Base-by-base conservation (phyloP, 108 stramenopile species). In the Cyclotella baltica region DNA sequence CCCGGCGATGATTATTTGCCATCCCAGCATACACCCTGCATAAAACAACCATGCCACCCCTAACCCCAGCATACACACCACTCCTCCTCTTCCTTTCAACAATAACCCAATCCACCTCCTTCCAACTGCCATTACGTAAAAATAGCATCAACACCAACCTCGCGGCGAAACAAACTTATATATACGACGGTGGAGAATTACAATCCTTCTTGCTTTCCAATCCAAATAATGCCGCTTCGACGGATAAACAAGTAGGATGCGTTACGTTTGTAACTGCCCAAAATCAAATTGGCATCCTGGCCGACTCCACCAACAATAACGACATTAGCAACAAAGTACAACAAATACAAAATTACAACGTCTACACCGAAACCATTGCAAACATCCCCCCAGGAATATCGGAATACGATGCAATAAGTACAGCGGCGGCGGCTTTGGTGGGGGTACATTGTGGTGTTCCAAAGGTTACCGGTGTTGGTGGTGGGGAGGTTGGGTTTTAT, bases 401-500 rank as follows among this genome's bases (percentile, higher is more conserved):
- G 13, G 86, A 89, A 29, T 61, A 56, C n/a, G 88, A 88, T 62
- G 89, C 88, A 22, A 81, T 90, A 2, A 53, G 83, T 9, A 94
- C 93, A 4, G 83, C 88, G 30, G 75, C 86, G 5, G 79, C 86
- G 18, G 20, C 85, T 4, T 46, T 90, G 35, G 79, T 90, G 25
- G 72, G 83, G 10, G 69, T 94, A 18, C 90, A 92, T 76, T 88
- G 88, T 40, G 89, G 84, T 10, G 66, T 89, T 52, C 86, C 87
- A 1, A 71, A 61, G 58, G 68, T 83, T 30, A 68, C 81, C n/a
- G 62, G 73, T 23, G 83, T 92, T 3, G 93, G 93, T 66, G 91
- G 77, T 62, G 31, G 22, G 19, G 67, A 77, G 27, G 72, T 38
- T 16, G 74, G 63, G 48, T 76, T 83, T 67, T 73, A 72, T 68